A percentile compares a stretch with the other conserved stretches of the same genome.
Evolutionary conservation across 768 basidiomycete genomes (phyloP).

Genomic region (Lactifluus piperatus): DNA sequence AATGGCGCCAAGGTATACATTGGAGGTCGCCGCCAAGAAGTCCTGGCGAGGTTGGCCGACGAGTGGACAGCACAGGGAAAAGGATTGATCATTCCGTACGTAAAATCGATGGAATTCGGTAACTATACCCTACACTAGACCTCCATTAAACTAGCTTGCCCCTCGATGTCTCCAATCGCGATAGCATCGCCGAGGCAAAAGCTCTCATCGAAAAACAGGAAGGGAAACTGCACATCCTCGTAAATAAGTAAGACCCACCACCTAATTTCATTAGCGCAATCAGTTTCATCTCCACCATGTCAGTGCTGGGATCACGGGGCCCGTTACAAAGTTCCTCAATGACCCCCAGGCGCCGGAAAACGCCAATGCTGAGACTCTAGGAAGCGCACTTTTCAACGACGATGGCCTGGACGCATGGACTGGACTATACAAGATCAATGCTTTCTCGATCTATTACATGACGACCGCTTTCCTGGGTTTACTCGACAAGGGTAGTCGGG

Average conservation of each 20-base stretch:
- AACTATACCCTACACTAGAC: background rate
- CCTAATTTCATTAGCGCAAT: background rate
- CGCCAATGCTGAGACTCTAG: constrained; percentile 54
- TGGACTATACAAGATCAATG: constrained; percentile 55
- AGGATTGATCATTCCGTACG: constrained; percentile 55
- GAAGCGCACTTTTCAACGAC: constrained; percentile 60
- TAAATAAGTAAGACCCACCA: constrained; percentile 61
- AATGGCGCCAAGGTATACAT: constrained; percentile 80
- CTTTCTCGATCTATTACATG: constrained; percentile 69
- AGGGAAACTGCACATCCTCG: constrained; percentile 66
- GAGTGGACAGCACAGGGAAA: constrained; percentile 35
- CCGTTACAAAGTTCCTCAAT: constrained; percentile 48
- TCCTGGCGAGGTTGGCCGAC: constrained; percentile 45
- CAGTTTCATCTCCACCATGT: background rate
- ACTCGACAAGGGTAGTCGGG: constrained; percentile 61
- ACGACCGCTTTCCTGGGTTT: constrained; percentile 70
- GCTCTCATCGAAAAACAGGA: constrained; percentile 47
- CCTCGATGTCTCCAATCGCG: constrained; percentile 67
- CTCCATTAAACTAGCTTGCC: constrained; percentile 35
- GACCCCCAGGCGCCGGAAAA: constrained; percentile 47
- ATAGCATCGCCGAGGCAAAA: constrained; percentile 52
- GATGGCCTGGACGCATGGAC: constrained; percentile 59
- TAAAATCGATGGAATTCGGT: background rate
- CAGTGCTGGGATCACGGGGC: constrained; percentile 73
- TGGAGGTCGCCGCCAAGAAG: constrained; percentile 56